Base-by-base conservation (phyloP, 371 early-diverging fungal genomes). In the Mucor circinelloides region DNA sequence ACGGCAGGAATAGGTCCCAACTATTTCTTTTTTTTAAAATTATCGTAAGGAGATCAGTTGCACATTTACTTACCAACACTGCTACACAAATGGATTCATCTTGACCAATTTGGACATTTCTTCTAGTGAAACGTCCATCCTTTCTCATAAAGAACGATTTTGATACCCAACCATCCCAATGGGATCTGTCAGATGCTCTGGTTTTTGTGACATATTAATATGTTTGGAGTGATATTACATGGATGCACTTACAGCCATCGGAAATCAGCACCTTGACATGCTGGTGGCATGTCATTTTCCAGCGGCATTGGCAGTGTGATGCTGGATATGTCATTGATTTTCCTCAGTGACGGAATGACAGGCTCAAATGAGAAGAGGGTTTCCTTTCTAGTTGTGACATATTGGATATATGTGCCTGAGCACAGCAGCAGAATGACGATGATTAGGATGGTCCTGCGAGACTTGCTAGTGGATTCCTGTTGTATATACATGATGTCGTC, bases 1-100 rank as follows among this genome's bases (percentile, higher is more conserved):
- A 70, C 66, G 2, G 81, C 81, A 42, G 81, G 79, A 44, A 75
- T 72, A 30, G 77, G 79, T n/a, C 79, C 79, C n/a, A 79, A 67
- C 79, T 76, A 48, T 56, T 32, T 64, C 31, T 52, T 23, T n/a
- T n/a, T n/a, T n/a, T n/a, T n/a, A n/a, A n/a, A 23, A 9, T 28
- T 59, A 23, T 36, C 30, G 25, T 5, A 52, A 13, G 27, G 50
- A 50, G 50, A 10, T 50, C 25, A 23, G 23, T 9, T 44, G 17
- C 6, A 61, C 6, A 10, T 27, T 63, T 23, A 34, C 62, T 67
- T 72, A 75, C 72, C 59, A 78, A 31, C 6, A 66, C 68, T 34
- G 71, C 64, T 23, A 78, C 48, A 60, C 71, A 74, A 19, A 76
- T 21, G 21, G 66, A 61, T 50, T 67, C 71, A 3, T 56, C 68